Conservation (phyloP, 1,284 basidiomycete genomes). For the Marasmius sp. region DNA sequence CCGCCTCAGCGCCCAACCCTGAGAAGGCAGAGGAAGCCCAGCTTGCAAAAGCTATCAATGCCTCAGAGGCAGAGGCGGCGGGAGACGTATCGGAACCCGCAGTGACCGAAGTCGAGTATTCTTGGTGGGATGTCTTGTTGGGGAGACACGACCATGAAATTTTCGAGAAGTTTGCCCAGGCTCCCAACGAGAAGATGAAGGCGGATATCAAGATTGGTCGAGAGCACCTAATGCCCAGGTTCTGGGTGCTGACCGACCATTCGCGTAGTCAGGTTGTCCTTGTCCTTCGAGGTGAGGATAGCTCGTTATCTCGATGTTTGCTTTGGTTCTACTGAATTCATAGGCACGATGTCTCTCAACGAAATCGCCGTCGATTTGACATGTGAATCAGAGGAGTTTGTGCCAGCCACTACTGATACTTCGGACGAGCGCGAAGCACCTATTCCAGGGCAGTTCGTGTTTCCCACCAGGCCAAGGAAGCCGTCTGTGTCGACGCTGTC, state of each 20-base stretch:
- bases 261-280: slow-evolving; percentile 69
- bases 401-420: slow-evolving; percentile 41
- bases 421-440: slow-evolving; percentile 31
- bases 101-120: slow-evolving; percentile 43
- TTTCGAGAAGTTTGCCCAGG: slow-evolving; percentile 57
- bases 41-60: slow-evolving; percentile 63
- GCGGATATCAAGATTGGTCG: slow-evolving; percentile 52
- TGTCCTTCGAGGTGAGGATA: slow-evolving; percentile 57
- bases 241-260: slow-evolving; percentile 81
- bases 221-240: slow-evolving; percentile 73
- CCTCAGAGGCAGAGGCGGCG: slow-evolving; percentile 63
- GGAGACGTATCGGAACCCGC: slow-evolving; percentile 40
- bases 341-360: slow-evolving; percentile 81
- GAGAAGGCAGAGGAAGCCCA: slow-evolving; percentile 55
- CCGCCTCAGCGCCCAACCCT: slow-evolving; percentile 29
- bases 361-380: slow-evolving; percentile 83
- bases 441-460: slow-evolving; percentile 27
- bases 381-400: slow-evolving; percentile 70
- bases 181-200: slow-evolving; percentile 26
- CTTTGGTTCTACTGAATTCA: slow-evolving; percentile 6
- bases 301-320: neutral
- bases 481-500: neutral
- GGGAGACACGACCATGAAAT: slow-evolving; percentile 80
- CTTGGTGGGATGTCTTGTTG: slow-evolving; percentile 79
- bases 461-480: slow-evolving; percentile 10